These are phyloP conservation scores for Castanea crenata DNA, from an alignment of 306 rosid species.

Conservation along the genomic window DNA sequence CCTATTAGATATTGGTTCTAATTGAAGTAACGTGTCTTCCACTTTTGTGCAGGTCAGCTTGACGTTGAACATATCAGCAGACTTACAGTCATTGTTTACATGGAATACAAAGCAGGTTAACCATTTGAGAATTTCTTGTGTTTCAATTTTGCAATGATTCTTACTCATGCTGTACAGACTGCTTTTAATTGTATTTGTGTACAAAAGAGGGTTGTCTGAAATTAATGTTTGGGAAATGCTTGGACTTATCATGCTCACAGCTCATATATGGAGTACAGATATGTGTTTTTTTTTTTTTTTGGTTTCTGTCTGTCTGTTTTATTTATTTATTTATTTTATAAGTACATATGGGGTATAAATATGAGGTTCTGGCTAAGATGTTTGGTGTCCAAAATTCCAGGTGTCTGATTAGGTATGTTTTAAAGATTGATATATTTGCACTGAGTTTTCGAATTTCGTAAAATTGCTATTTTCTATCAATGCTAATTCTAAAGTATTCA, in stretches of 20 bases:
- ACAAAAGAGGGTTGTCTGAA: neutral
- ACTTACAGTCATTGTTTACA: conserved; percentile 88
- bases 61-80: conserved; percentile 84
- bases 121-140: conserved; percentile 12
- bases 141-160: neutral
- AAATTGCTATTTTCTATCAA: too few species aligned
- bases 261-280: neutral
- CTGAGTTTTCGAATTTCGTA: too few species aligned
- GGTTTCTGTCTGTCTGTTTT: too few species aligned
- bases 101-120: conserved; percentile 98
- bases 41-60: conserved; percentile 72
- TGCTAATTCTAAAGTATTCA: too few species aligned
- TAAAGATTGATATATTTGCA: too few species aligned
- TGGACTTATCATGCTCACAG: neutral
- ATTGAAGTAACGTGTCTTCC: conserved; percentile 13
- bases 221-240: neutral
- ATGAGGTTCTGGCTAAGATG: neutral
- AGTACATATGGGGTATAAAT: neutral
- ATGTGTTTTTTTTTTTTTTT: neutral
- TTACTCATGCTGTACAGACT: neutral
- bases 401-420: too few species aligned
- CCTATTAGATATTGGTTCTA: neutral
- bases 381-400: neutral
- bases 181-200: neutral
- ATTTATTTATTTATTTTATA: too few species aligned